A percentile compares a stretch with the other conserved stretches of the same genome.
Conservation (phyloP, 768 basidiomycete genomes). For the Termitomyces sp. region DNA sequence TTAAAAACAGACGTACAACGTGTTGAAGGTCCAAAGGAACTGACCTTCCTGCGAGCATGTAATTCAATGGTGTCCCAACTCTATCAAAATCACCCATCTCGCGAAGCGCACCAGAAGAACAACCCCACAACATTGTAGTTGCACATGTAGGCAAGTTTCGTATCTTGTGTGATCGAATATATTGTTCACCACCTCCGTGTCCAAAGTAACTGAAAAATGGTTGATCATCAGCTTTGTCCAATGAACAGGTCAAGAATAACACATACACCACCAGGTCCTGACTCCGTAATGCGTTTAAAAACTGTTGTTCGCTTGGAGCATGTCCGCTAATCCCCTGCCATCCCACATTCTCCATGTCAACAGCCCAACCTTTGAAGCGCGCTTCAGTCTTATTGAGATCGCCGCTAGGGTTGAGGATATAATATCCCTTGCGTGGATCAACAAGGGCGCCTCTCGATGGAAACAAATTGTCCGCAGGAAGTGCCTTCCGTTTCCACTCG, state of each 20-base stretch:
- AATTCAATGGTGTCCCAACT: slow-evolving; percentile 87
- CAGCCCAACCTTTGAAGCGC: slow-evolving; percentile 75
- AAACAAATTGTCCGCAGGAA: slow-evolving; percentile 9
- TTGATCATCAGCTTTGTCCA: background rate
- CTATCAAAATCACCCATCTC: slow-evolving; percentile 96
- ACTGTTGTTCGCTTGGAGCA: slow-evolving; percentile 78
- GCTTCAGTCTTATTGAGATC: slow-evolving; percentile 82
- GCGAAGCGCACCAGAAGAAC: slow-evolving; percentile 83
- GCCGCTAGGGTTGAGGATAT: slow-evolving; percentile 87
- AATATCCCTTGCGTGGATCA: slow-evolving; percentile 68
- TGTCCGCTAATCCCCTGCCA: slow-evolving; percentile 83
- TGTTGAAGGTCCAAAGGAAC: slow-evolving; percentile 20
- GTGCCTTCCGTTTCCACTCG: slow-evolving; percentile 29
- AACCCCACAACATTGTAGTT: slow-evolving; percentile 96
- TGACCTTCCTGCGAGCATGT: slow-evolving; percentile 97
- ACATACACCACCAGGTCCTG: slow-evolving; percentile 91
- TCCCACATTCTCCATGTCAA: slow-evolving; percentile 62
- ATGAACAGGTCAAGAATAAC: background rate
- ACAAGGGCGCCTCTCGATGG: slow-evolving; percentile 45
- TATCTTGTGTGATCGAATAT: slow-evolving; percentile 82
- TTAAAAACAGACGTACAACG: background rate
- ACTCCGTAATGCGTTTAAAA: slow-evolving; percentile 62
- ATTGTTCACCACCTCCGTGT: slow-evolving; percentile 95
- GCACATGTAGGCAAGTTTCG: slow-evolving; percentile 81
- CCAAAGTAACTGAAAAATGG: slow-evolving; percentile 77